Evolutionary conservation across 1,284 basidiomycete genomes (phyloP).

Genomic region (Fomes fomentarius): DNA sequence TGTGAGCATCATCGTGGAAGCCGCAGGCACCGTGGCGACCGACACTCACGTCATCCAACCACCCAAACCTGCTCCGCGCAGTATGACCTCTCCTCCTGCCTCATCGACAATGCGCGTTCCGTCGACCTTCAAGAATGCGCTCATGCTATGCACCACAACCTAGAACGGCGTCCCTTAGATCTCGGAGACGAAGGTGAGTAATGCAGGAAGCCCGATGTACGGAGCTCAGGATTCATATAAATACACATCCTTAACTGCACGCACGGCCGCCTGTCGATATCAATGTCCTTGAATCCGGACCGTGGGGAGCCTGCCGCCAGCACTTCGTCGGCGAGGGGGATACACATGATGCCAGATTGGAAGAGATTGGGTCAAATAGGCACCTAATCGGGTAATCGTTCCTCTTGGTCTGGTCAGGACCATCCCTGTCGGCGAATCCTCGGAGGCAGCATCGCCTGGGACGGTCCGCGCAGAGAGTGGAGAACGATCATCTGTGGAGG

Average conservation of each 20-base stretch:
- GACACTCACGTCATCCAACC: slow-evolving; percentile 70
- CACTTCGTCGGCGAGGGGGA: no score
- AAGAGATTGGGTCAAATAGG: no score
- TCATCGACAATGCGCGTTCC: slow-evolving; percentile 62
- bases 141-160: slow-evolving; percentile 29
- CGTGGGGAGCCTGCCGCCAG: background rate
- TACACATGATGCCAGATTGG: background rate
- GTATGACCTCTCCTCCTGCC: slow-evolving; percentile 55
- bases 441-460: background rate
- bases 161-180: no score
- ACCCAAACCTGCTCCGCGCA: slow-evolving; percentile 70
- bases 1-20: background rate
- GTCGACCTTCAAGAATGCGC: slow-evolving; percentile 52
- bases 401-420: background rate
- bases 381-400: background rate
- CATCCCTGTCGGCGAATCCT: slow-evolving; percentile 4
- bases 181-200: background rate
- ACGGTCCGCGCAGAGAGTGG: background rate
- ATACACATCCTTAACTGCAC: no score
- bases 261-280: background rate
- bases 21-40: no score
- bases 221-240: no score
- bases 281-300: background rate
- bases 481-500: background rate
- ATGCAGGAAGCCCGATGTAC: no score